Evolutionary conservation across 2,329 filamentous ascomycete genomes (phyloP), one percentile per base, ranked within the genome.

Genomic region (Pyricularia grisea): DNA sequence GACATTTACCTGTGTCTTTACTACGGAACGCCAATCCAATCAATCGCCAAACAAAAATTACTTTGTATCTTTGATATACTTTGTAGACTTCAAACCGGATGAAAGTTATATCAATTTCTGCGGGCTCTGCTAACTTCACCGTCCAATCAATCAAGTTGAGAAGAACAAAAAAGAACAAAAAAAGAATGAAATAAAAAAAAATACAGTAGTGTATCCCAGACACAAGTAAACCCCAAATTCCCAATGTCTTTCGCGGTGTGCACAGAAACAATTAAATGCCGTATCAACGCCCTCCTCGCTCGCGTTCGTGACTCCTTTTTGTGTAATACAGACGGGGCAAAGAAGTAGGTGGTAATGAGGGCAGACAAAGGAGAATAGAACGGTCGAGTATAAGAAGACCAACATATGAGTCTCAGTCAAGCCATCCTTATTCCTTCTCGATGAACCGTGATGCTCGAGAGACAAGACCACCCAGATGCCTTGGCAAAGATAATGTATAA

Each of bases 401-500:
- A 50, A n/a, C 42, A 50, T 42, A 42, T 50, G 20, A n/a, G 20
- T 50, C 42, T 50, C 42, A 50, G 17, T 50, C 42, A n/a, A 50
- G 17, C 42, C 5, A n/a, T n/a, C 17, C 6, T n/a, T 50, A 5
- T n/a, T 42, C 36, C 17, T 42, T n/a, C 42, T 20, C 17, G 17
- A 50, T 50, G 4, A 7, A 20, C 17, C 42, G 42, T 50, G 20
- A n/a, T 50, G 10, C 17, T 50, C 14, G 20, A 50, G 5, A n/a
- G 42, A n/a, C 42, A 50, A 36, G 42, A 50, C 17, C 42, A 50
- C 42, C 42, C 42, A 50, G 14, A 50, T 50, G 42, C 42, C 60
- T 64, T 23, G 23, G 25, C 23, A 28, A 67, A n/a, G 66, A 64
- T 68, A 65, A 68, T 68, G 67, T 36, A 70, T 12, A 42, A 63